Evolutionary conservation across 768 basidiomycete genomes (phyloP).

Genomic region (Suillus variegatus): DNA sequence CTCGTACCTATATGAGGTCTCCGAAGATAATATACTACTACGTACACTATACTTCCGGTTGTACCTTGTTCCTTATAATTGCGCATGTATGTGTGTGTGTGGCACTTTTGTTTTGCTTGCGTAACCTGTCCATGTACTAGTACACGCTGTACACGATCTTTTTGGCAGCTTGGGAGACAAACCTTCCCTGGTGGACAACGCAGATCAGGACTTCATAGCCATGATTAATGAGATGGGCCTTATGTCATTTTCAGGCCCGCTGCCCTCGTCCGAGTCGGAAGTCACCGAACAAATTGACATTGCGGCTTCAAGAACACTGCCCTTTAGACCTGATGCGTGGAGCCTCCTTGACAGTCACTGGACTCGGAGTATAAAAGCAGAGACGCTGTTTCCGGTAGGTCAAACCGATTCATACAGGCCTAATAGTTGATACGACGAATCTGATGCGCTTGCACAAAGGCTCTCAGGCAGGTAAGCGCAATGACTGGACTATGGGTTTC

Average conservation of each 20-base stretch:
- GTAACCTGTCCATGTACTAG: too few species aligned
- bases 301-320: too few species aligned
- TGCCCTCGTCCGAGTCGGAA: not conserved
- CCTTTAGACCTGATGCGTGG: too few species aligned
- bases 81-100: not conserved
- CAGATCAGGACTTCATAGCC: not conserved
- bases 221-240: not conserved
- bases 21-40: not conserved
- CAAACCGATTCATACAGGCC: not conserved
- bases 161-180: not conserved
- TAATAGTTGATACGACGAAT: not conserved
- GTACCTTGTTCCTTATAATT: not conserved
- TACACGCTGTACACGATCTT: not conserved
- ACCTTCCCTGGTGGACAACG: not conserved
- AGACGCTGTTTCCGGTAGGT: not conserved
- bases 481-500: not conserved
- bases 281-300: not conserved
- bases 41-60: too few species aligned
- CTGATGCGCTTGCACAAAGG: not conserved
- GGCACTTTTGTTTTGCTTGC: too few species aligned
- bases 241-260: not conserved
- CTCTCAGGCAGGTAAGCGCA: not conserved
- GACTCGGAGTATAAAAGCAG: not conserved
- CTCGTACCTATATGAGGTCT: slow-evolving; percentile 1
- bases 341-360: not conserved